These are phyloP conservation scores for Penicillium sp. DNA, from an alignment of 2,329 filamentous ascomycete genomes.

Conservation along the genomic window DNA sequence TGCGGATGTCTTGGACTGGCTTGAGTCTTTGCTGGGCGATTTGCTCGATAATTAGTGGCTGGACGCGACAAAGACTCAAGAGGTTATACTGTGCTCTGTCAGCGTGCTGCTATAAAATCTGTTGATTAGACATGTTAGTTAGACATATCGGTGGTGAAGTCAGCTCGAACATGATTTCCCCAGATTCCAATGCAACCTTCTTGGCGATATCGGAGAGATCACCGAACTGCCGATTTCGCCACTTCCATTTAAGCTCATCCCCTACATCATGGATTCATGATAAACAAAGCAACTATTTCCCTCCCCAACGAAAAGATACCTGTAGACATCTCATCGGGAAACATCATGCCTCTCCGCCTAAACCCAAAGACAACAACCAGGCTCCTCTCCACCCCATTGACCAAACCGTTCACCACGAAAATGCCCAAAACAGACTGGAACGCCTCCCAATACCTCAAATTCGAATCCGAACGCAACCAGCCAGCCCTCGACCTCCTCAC, in stretches of 20 bases:
- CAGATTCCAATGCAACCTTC: neutral
- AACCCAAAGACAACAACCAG: neutral
- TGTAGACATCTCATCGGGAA: neutral
- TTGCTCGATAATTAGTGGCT: constrained; percentile 14
- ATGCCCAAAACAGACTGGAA: constrained; percentile 47
- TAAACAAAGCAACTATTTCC: too few species aligned
- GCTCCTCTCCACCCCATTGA: neutral
- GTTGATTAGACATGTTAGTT: too few species aligned
- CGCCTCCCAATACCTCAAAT: constrained; percentile 57
- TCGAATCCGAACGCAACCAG: constrained; percentile 52
- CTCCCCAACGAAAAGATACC: neutral
- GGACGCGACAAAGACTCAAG: too few species aligned
- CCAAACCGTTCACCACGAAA: constrained; percentile 1
- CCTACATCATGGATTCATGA: too few species aligned
- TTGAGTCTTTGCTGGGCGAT: constrained; percentile 18
- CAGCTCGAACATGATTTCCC: neutral
- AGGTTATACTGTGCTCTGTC: too few species aligned
- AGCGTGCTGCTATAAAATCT: too few species aligned
- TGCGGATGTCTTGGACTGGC: constrained; percentile 13
- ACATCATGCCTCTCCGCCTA: neutral
- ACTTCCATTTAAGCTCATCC: neutral
- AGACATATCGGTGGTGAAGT: too few species aligned
- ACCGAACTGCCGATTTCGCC: constrained; percentile 5
- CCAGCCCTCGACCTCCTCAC: constrained; percentile 53
- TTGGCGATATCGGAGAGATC: constrained; percentile 1